Base-by-base conservation (phyloP, 169 alveolate genomes). In the Cryptosporidium baileyi region DNA sequence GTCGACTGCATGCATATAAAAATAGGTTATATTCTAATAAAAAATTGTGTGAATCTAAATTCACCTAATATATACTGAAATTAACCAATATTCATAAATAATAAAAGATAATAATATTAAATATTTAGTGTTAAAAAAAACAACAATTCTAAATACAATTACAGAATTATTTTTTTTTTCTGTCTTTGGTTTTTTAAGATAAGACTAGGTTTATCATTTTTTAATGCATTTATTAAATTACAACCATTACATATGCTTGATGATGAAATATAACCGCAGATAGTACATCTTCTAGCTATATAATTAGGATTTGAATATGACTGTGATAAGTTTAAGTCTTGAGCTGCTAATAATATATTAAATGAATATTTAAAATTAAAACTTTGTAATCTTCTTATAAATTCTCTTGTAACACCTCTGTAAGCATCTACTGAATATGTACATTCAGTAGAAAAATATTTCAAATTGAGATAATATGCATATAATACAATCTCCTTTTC, bases 401-500 rank as follows among this genome's bases (percentile, higher is more conserved):
- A 94, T 79, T 94, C 95, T 63, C 99, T 92, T 45, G 95, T 96
- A 90, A 96, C 91, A 7, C 99, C 99, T 74, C 99, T 92, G 82
- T 95, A 97, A 28, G 99, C 99, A 60, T 96, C 96, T 4, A 98
- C 98, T 15, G 99, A 94, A 89, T 98, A 98, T 13, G 93, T 95
- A 59, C 99, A 98, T 90, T 98, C 99, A 15, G 99, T 96, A 41
- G 98, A 94, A 85, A 98, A 98, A 89, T 97, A 97, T 61, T 94
- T 97, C 26, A 98, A 91, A 49, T 96, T 94, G 80, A 90, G 91
- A 89, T 92, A 96, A 80, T 96, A 95, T 19, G 99, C 99, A 90
- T 98, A 98, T 90, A 98, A 82, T 9, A 98, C 99, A 26, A 98
- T 96, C 90, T 98, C 99, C 90, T 97, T 97, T 90, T 98, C 99